These are phyloP conservation scores for Harringtonia lauricola DNA, from an alignment of 2,329 filamentous ascomycete species.

Conservation along the genomic window DNA sequence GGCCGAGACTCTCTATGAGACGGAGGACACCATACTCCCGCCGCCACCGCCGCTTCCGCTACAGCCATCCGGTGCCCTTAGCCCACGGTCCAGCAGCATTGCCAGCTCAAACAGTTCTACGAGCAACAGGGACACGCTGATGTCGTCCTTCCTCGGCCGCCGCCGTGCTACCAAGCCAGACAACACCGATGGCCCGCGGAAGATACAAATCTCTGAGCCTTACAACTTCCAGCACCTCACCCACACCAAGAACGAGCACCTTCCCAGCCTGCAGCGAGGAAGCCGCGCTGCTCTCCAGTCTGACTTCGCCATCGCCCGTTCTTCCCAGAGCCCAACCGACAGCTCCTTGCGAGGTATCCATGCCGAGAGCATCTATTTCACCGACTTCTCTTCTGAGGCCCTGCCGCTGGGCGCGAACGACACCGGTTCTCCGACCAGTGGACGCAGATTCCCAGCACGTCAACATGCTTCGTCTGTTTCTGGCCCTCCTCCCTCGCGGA, in stretches of 20 bases:
- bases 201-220: conserved; percentile 47
- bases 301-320: conserved; percentile 30
- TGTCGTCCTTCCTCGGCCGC: conserved; percentile 40
- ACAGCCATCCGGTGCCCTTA: too few species aligned
- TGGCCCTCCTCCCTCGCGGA: conserved; percentile 16
- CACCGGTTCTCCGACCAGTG: neutral
- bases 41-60: conserved; percentile 14
- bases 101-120: conserved; percentile 1
- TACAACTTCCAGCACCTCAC: conserved; percentile 58
- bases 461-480: conserved; percentile 16
- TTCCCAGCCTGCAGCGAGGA: conserved; percentile 27
- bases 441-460: conserved; percentile 14
- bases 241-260: conserved; percentile 41
- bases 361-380: conserved; percentile 31
- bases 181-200: conserved; percentile 22
- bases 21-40: neutral
- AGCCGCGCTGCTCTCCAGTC: conserved; percentile 30
- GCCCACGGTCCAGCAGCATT: conserved; percentile 9
- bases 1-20: conserved; percentile 28
- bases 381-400: conserved; percentile 36
- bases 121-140: conserved; percentile 26
- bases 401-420: conserved; percentile 16
- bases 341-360: conserved; percentile 25
- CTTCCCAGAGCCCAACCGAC: conserved; percentile 22
- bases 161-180: conserved; percentile 29